Conservation (phyloP, 768 basidiomycete genomes). For the Boletus vinaceobasis region DNA sequence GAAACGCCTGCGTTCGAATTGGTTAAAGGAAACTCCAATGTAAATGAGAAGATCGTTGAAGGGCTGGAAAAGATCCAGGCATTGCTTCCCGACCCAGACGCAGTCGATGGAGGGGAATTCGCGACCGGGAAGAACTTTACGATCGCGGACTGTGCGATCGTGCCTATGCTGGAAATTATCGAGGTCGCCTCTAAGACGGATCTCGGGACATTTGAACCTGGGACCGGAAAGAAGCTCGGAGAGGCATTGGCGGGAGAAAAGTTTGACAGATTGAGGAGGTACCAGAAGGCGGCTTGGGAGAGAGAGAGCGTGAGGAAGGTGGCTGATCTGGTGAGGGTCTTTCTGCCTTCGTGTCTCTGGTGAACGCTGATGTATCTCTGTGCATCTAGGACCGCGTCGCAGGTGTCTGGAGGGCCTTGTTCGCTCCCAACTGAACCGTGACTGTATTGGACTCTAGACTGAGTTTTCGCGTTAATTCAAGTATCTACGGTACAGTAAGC, state of each 20-base stretch:
- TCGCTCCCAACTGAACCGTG: not conserved
- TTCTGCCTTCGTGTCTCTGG: not conserved
- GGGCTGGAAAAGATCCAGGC: not conserved
- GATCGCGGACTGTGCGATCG: conserved; percentile 56
- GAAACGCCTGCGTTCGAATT: not conserved
- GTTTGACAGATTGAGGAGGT: conserved; percentile 47
- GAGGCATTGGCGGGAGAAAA: conserved; percentile 41
- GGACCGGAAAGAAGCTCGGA: conserved; percentile 43
- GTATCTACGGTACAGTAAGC: not conserved
- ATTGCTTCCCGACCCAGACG: conserved; percentile 34
- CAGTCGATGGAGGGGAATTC: conserved; percentile 37
- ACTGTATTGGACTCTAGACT: too few relatives aligned
- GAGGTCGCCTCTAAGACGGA: conserved; percentile 44
- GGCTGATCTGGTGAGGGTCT: not conserved
- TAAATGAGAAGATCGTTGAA: conserved; percentile 16
- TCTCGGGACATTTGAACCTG: conserved; percentile 46
- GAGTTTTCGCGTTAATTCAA: too few relatives aligned
- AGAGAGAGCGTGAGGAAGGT: conserved; percentile 27
- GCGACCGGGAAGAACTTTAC: conserved; percentile 44
- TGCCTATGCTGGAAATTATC: conserved; percentile 51
- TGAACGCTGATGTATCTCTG: not conserved
- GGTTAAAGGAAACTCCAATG: conserved; percentile 5
- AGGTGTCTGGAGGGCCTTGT: not conserved
- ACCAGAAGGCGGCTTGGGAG: conserved; percentile 43
- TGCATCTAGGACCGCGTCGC: not conserved